Base-by-base conservation (phyloP, 768 basidiomycete species). In the Lanmaoa rubissima region DNA sequence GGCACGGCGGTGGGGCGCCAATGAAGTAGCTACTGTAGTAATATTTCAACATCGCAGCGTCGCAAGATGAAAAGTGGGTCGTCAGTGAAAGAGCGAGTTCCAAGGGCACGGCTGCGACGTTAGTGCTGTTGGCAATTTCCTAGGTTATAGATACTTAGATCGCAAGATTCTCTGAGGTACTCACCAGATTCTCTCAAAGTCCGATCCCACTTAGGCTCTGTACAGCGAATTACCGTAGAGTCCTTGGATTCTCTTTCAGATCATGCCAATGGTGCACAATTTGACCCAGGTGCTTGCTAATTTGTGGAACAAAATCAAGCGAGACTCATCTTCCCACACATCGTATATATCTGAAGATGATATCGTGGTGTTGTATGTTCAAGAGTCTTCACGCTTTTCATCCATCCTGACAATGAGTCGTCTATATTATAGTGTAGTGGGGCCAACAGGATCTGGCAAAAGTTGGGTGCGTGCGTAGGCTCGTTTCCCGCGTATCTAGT, bases 321-420 rank as follows among this genome's bases (percentile, higher is more conserved):
- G 21, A 14, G 59, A 44, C 14, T 62, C 59, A 0, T 43, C 60
- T 12, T 16, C 8, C 1, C 31, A 31, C 1, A 17, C 58, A 14
- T 6, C 19, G 5, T 9, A 46, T 12, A 43, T 67, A 56, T 61
- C 54, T 26, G n/a, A 50, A 26, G 52, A 54, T 2, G 65, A 67
- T 32, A 45, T 67, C 6, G 65, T 64, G 5, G 32, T 67, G 32
- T 67, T 66, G 65, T 67, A n/a, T 14, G 65, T 61, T 10, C 16
- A 14, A n/a, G 1, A 19, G 11, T 41, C 21, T 4, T 24, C 9
- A 0, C 26, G 5, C 1, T 41, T 47, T 6, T 16, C 5, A 12
- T 28, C 7, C n/a, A 28, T 43, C 17, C 17, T 53, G 19, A 55
- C 16, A 4, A 39, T 17, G 35, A 19, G 1, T 17, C 12, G 5